Evolutionary conservation across 2,329 filamentous ascomycete genomes (phyloP).

Genomic region (Acrodontium crateriforme): DNA sequence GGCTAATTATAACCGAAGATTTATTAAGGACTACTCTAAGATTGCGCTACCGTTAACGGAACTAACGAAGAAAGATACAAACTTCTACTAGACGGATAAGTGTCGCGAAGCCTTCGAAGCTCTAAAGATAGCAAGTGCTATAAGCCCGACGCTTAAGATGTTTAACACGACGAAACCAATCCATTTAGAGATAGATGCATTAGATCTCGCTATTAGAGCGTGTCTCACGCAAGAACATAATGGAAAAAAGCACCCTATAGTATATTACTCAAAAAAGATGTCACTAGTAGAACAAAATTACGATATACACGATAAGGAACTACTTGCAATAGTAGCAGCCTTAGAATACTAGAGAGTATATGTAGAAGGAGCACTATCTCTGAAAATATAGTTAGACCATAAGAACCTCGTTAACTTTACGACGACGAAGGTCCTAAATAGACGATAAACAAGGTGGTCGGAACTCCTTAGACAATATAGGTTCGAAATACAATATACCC

Average conservation of each 20-base stretch:
- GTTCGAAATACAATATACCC: slow-evolving; percentile 2
- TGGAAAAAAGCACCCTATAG: slow-evolving; percentile 7
- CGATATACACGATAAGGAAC: too few relatives aligned
- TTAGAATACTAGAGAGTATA: too few relatives aligned
- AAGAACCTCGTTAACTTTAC: too few relatives aligned
- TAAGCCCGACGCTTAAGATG: slow-evolving; percentile 3
- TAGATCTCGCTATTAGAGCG: too few relatives aligned
- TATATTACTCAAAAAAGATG: slow-evolving; percentile 16
- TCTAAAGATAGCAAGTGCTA: slow-evolving; percentile 3
- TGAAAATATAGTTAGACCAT: too few relatives aligned
- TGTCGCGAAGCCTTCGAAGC: slow-evolving; percentile 2
- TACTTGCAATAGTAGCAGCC: too few relatives aligned
- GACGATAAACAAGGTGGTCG: too few relatives aligned
- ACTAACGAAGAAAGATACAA: slow-evolving; percentile 5
- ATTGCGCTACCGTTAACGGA: slow-evolving; percentile 3
- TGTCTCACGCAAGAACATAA: neutral
- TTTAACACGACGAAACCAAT: slow-evolving; percentile 4
- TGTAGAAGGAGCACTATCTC: too few relatives aligned
- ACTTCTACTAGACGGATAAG: slow-evolving; percentile 4
- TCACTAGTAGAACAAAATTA: slow-evolving; percentile 17
- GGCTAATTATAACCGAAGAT: slow-evolving; percentile 7
- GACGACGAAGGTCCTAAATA: slow-evolving; percentile 17
- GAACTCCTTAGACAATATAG: too few relatives aligned
- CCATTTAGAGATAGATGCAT: slow-evolving; percentile 2
- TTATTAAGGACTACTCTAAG: slow-evolving; percentile 7